Base-by-base conservation (phyloP, 2,329 filamentous ascomycete species). In the Fusarium haematococcum region DNA sequence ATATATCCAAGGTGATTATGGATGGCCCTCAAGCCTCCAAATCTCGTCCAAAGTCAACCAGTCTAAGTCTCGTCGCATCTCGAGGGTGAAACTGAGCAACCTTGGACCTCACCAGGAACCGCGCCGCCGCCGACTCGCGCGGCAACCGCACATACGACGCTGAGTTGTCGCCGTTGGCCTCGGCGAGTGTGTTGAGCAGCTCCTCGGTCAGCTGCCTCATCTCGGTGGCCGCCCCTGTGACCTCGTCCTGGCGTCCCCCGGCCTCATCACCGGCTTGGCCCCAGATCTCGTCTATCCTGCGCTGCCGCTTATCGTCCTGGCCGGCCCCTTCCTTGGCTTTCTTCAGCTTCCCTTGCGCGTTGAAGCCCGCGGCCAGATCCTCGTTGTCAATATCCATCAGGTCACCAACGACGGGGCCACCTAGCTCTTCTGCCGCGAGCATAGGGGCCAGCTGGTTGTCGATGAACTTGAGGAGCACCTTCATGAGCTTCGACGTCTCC, bases 391-490 rank as follows among this genome's bases (percentile, higher is more conserved):
- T 78, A 81, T 93, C 90, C 79, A 93, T 86, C 76, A 92, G 86
- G 74, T 94, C 92, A 5, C 95, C 94, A 1, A 95, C 94, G 13
- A 95, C 92, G 0, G 95, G 94, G 0, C 95, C 94, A 9, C 95
- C 95, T 1, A 95, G 87, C 78, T 95, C 93, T 83, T 97, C 95
- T 1, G 94, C 93, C 8, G 94, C 94, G 50, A 97, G 86, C 90
- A 96, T 93, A 4, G 89, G 84, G 1, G 93, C 93, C 1, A 97
- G 87, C 45, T 90, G 88, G 50, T 90, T 85, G 70, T 94, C 90
- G 67, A 96, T 91, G 78, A 97, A 97, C 18, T 84, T 85, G 72
- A 92, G 89, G 65, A 97, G 87, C 0, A 89, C 87, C 67, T 87
- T 88, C 65, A 93, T 88, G 18, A 97, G 84, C 48, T 84, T 86